These are phyloP conservation scores for Pythium folliculosum DNA, from an alignment of 352 stramenopile genomes.

Conservation along the genomic window DNA sequence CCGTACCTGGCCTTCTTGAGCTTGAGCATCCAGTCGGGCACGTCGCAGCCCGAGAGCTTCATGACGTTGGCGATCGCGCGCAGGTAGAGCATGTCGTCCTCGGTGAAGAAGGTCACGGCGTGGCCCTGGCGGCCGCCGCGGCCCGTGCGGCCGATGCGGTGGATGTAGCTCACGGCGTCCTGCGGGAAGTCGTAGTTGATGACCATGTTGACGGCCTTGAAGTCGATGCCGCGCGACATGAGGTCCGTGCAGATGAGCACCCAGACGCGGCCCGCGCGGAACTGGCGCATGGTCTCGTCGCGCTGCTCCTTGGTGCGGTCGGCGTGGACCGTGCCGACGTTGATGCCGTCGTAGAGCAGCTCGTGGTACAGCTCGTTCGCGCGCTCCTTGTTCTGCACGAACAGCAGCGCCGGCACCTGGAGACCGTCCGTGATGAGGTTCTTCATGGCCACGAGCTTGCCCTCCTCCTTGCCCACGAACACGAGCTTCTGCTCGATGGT, in stretches of 20 bases:
- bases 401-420: constrained; percentile 96
- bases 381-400: constrained; percentile 98
- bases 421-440: constrained; percentile 92
- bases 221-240: constrained; percentile 98
- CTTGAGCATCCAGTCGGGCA: constrained; percentile 98
- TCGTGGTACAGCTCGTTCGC: constrained; percentile 98
- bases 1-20: constrained; percentile 91
- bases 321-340: constrained; percentile 98
- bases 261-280: constrained; percentile 97
- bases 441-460: constrained; percentile 97
- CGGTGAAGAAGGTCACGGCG: constrained; percentile 98
- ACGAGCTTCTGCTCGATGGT: constrained; percentile 95
- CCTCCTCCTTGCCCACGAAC: constrained; percentile 99
- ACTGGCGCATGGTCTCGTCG: constrained; percentile 94
- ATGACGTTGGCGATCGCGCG: constrained; percentile 98
- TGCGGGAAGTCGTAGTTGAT: constrained; percentile 99
- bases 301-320: constrained; percentile 93
- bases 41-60: constrained; percentile 96
- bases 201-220: constrained; percentile 99
- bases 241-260: constrained; percentile 99
- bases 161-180: constrained; percentile 94
- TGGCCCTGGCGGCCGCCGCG: constrained; percentile 91
- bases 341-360: constrained; percentile 97
- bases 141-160: constrained; percentile 96
- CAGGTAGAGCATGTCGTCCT: constrained; percentile 94